phyloP scores from a whole-genome alignment of 2,329 filamentous ascomycete genomes.

The Fusarium ambrosium region DNA sequence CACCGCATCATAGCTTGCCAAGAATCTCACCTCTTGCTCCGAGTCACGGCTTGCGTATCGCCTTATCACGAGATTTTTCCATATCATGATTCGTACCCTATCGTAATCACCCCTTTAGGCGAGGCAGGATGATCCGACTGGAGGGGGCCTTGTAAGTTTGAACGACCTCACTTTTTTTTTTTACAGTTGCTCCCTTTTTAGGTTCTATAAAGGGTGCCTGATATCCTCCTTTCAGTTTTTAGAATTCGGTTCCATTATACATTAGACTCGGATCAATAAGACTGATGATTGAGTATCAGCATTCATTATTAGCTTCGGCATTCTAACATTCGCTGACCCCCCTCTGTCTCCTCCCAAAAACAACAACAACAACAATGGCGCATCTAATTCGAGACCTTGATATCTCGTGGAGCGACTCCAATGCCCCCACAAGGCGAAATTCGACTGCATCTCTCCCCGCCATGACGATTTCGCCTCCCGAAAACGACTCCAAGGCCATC shows the following conservation, averaged over 20 bases:
- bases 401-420: slow-evolving; percentile 42
- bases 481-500: slow-evolving; percentile 23
- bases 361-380: neutral
- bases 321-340: slow-evolving; percentile 1
- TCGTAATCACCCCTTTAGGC: slow-evolving; percentile 39
- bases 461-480: slow-evolving; percentile 19
- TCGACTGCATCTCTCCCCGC: slow-evolving; percentile 30
- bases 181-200: neutral
- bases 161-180: neutral
- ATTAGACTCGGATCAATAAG: neutral
- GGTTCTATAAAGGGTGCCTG: slow-evolving; percentile 26
- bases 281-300: slow-evolving; percentile 15
- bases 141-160: neutral
- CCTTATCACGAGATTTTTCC: slow-evolving; percentile 39
- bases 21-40: neutral
- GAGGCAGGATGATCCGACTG: slow-evolving; percentile 24
- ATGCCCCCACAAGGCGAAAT: slow-evolving; percentile 44
- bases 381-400: slow-evolving; percentile 33
- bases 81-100: slow-evolving; percentile 35
- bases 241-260: neutral
- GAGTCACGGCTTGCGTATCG: slow-evolving; percentile 28
- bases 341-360: too few species aligned
- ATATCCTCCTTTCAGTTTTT: neutral
- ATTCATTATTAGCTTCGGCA: slow-evolving; percentile 7
- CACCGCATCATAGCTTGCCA: slow-evolving; percentile 5